Conservation (phyloP, 2,329 filamentous ascomycete genomes). For the Lasiodiplodia gonubiensis region DNA sequence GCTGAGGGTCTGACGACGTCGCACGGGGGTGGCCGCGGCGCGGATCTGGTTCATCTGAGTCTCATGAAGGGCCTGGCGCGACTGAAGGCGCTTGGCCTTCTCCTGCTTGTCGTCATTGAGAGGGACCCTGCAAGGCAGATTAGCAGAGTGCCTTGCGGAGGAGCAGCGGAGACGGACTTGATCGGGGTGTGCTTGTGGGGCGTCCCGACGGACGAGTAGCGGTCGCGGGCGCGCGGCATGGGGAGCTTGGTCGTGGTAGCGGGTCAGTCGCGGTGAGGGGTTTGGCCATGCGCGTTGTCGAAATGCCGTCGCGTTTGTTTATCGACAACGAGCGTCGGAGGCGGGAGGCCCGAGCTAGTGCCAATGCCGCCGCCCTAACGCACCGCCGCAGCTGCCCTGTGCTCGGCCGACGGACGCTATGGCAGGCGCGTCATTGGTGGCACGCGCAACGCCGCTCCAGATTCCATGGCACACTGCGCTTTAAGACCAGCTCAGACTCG, state of each 20-base stretch:
- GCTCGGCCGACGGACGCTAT: neutral
- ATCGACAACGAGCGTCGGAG: neutral
- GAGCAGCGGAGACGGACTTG: constrained; percentile 24
- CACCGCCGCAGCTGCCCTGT: neutral
- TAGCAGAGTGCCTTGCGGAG: neutral
- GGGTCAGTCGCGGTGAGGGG: constrained; percentile 6
- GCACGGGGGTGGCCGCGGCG: constrained; percentile 73
- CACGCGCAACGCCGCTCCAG: constrained; percentile 3
- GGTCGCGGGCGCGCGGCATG: constrained; percentile 63
- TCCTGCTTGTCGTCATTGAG: constrained; percentile 95
- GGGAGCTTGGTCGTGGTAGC: constrained; percentile 9
- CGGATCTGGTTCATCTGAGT: constrained; percentile 92
- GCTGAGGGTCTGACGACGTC: constrained; percentile 63
- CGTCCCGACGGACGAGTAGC: constrained; percentile 50
- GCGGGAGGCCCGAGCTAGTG: neutral
- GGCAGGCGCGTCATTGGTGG: constrained; percentile 18
- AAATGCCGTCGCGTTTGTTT: neutral
- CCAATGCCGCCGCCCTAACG: neutral
- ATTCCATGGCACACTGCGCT: neutral
- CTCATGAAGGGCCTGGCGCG: constrained; percentile 85
- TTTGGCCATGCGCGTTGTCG: neutral
- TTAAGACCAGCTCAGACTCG: neutral
- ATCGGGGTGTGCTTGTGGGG: constrained; percentile 51
- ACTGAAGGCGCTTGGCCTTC: constrained; percentile 85
- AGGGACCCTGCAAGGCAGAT: constrained; percentile 69